These are phyloP conservation scores for Eucalyptus coolabah DNA, from an alignment of 345 rosid genomes.

Conservation along the genomic window DNA sequence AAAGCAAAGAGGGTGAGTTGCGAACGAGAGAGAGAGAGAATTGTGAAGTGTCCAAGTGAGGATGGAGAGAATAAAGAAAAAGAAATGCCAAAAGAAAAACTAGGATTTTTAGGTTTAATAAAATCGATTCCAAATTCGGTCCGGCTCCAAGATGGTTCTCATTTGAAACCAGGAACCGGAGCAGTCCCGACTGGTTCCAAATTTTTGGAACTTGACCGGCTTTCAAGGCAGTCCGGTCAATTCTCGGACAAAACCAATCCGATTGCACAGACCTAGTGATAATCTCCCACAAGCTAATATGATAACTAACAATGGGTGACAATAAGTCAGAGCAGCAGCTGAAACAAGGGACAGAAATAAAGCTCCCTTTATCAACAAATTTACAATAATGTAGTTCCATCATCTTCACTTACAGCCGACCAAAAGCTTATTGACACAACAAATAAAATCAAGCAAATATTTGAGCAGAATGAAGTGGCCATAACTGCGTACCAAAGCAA, in stretches of 20 bases:
- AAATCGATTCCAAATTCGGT: too few species aligned
- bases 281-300: neutral
- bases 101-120: neutral
- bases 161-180: neutral
- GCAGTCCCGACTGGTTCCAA: neutral
- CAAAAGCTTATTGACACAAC: neutral
- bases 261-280: neutral
- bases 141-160: too few species aligned
- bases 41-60: neutral
- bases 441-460: neutral
- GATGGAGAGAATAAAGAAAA: neutral
- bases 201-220: neutral
- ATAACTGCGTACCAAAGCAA: neutral
- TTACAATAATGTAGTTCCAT: neutral
- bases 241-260: neutral
- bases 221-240: neutral
- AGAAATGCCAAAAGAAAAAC: neutral
- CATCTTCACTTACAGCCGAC: neutral
- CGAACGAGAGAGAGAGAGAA: neutral
- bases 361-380: neutral
- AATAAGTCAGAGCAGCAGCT: neutral
- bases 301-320: neutral
- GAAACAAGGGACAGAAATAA: neutral
- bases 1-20: fast-evolving
- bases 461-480: neutral